phyloP scores from a whole-genome alignment of 495 filamentous ascomycete genomes.

The Beverwykella pulmonaria region DNA sequence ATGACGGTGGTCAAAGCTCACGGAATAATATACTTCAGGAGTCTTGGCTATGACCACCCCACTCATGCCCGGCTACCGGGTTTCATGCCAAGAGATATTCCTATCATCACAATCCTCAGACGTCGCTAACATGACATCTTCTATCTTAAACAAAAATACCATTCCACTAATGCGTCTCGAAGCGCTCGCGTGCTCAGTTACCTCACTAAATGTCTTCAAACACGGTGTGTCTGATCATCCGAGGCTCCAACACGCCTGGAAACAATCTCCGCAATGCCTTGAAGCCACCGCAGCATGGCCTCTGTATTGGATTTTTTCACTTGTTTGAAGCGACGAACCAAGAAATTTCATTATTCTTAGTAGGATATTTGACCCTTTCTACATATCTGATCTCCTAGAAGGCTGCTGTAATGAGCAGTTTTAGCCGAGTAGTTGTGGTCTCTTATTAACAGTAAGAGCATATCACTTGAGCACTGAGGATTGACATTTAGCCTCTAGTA shows the following conservation, averaged over 20 bases:
- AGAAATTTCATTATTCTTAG: background rate
- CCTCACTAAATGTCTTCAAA: no score
- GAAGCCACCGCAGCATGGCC: background rate
- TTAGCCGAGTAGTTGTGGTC: background rate
- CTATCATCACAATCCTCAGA: no score
- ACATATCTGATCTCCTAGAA: background rate
- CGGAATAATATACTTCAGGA: slow-evolving; percentile 1
- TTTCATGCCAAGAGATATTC: background rate
- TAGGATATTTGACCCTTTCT: background rate
- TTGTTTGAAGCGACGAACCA: background rate
- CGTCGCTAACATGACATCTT: no score
- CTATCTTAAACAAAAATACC: no score
- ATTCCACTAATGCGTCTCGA: no score
- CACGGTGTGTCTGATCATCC: background rate
- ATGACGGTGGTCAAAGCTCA: background rate
- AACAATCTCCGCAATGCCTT: background rate
- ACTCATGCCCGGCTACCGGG: background rate
- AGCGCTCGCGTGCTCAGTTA: no score
- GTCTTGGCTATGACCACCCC: background rate
- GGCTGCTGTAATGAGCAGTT: background rate
- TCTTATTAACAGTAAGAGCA: background rate
- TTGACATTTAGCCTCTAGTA: background rate
- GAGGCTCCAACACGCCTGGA: background rate
- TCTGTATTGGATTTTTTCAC: no score
- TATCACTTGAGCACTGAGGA: no score